Evolutionary conservation across 148 eudicot genomes (phyloP), one percentile per base, ranked within the genome.

Genomic region (Arbutus unedo): DNA sequence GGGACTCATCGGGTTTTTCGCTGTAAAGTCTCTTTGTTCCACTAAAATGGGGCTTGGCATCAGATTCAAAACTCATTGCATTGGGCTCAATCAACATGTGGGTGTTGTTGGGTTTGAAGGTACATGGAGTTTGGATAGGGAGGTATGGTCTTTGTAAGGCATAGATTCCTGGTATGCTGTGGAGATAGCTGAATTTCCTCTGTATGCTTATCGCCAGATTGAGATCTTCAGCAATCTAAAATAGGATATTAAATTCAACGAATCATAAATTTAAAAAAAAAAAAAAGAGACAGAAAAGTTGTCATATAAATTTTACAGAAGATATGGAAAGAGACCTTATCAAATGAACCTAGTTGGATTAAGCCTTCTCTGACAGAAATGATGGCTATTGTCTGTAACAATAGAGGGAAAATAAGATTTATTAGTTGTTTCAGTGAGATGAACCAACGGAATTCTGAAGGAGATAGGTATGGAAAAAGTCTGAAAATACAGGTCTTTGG

Each of bases 301-400:
- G 38, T 31, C 38, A 31, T 31, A 31, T 31, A 31, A 31, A 31
- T 31, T 48, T 21, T 7, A 16, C 43, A 2, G 11, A 19, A 53
- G 43, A 47, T 49, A 21, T 67, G 57, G 59, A 25, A 60, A 54
- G n/a, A 82, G 53, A 89, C 91, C 90, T 89, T 87, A 15, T 89
- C 85, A 60, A 89, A 89, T 60, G 91, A 89, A 78, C 91, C 91
- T 2, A 89, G 87, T 81, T 89, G 91, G 60, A 89, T 81, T 21
- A 88, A 81, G 79, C 90, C 91, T 83, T 88, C 91, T 84, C 86
- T 84, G 1, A 87, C 88, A 19, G 91, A 82, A 76, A 89, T 84
- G 51, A 89, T 47, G 64, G 90, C 91, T 77, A 89, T 89, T 55
- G 91, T 89, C 91, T 89, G 86, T n/a, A 76, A 81, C 0, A 62